Evolutionary conservation across 192 early-diverging fungal genomes (phyloP).

Genomic region (Umbelopsis sp.): DNA sequence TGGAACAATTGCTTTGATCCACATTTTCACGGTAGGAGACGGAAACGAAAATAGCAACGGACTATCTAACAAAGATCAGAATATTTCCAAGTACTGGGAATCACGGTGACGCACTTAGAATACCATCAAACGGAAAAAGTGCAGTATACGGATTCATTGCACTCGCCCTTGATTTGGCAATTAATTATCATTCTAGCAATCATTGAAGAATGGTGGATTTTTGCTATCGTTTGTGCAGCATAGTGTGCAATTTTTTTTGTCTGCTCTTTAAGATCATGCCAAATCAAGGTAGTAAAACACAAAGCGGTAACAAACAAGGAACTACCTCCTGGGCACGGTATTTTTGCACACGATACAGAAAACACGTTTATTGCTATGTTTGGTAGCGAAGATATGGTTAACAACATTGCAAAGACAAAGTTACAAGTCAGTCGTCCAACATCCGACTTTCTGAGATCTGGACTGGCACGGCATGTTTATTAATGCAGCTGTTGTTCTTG

Average conservation of each 20-base stretch:
- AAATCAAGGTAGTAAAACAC: not conserved
- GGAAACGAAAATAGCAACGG: no score
- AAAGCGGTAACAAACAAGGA: not conserved
- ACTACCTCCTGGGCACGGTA: not conserved
- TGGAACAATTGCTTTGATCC: no score
- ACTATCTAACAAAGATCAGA: no score
- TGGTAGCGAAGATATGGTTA: not conserved
- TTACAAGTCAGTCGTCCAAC: not conserved
- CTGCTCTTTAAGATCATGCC: not conserved
- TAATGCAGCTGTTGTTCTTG: not conserved
- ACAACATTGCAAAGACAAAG: not conserved
- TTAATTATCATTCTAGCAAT: not conserved
- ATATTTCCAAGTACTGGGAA: no score
- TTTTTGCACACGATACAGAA: not conserved
- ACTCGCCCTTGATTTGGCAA: not conserved
- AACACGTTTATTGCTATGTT: not conserved
- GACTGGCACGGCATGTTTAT: not conserved
- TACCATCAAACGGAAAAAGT: not conserved
- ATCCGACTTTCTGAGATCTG: not conserved
- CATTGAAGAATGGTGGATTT: not conserved
- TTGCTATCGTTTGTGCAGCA: not conserved
- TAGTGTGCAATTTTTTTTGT: not conserved
- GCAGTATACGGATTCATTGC: not conserved
- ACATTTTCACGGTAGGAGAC: no score
- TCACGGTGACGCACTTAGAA: not conserved